These are phyloP conservation scores for Marasmius fiardii DNA, from an alignment of 1,284 basidiomycete species.

Conservation along the genomic window DNA sequence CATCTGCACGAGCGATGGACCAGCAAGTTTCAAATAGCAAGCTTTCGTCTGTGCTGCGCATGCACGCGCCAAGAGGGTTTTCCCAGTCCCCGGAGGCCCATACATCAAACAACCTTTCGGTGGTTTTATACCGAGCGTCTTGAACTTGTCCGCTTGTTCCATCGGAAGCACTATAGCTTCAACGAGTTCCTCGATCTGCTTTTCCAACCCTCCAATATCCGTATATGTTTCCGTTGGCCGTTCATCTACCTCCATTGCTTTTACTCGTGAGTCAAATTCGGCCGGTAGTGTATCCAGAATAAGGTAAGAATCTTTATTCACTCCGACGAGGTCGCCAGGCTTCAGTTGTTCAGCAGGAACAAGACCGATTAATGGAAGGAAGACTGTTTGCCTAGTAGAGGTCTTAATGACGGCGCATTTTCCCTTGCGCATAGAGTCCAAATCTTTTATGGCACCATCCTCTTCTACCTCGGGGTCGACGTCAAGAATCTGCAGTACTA, in stretches of 20 bases:
- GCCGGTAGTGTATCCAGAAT: conserved; percentile 95
- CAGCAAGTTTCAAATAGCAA: conserved; percentile 97
- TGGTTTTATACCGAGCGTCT: conserved; percentile 94
- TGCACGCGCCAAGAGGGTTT: conserved; percentile 95
- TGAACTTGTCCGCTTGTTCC: conserved; percentile 97
- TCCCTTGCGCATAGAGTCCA: conserved; percentile 92
- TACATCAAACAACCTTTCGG: conserved; percentile 98
- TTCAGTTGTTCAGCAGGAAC: conserved; percentile 88
- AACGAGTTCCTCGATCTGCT: conserved; percentile 98
- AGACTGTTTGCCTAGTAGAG: conserved; percentile 96
- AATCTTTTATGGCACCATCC: conserved; percentile 90
- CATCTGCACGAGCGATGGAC: conserved; percentile 98
- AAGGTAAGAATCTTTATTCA: conserved; percentile 99
- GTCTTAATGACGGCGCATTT: conserved; percentile 99
- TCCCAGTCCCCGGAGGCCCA: conserved; percentile 97
- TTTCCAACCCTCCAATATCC: conserved; percentile 97
- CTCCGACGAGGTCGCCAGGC: conserved; percentile 94
- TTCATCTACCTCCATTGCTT: conserved; percentile 99
- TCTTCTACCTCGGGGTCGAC: conserved; percentile 93
- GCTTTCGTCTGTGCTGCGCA: conserved; percentile 98
- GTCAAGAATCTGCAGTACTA: conserved; percentile 78
- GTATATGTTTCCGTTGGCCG: conserved; percentile 98
- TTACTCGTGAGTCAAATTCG: conserved; percentile 98
- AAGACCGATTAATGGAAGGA: conserved; percentile 96
- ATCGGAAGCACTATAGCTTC: conserved; percentile 91